A percentile compares a stretch with the other conserved stretches of the same genome.
phyloP scores from a whole-genome alignment of 106 monocot genomes.

The Dioscorea dumetorum region DNA sequence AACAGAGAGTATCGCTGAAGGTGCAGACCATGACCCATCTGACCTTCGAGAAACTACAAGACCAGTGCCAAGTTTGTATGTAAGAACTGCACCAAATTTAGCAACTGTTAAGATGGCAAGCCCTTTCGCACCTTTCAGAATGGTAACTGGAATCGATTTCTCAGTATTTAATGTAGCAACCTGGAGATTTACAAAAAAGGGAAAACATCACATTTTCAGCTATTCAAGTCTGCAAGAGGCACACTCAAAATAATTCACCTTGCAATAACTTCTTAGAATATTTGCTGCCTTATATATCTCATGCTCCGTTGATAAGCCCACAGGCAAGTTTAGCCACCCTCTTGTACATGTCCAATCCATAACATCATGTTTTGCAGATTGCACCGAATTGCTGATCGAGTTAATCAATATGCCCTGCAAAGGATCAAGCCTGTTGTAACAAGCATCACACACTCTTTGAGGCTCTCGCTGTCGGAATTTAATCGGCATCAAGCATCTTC shows the following conservation, averaged over 20 bases:
- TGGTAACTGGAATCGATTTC: slow-evolving; percentile 70
- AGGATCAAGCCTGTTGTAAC: slow-evolving; percentile 82
- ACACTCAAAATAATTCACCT: slow-evolving; percentile 32
- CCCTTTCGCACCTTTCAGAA: slow-evolving; percentile 75
- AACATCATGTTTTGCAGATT: slow-evolving; percentile 90
- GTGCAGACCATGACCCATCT: slow-evolving; percentile 93
- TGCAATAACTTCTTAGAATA: slow-evolving; percentile 58
- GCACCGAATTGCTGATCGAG: slow-evolving; percentile 68
- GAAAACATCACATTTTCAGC: no score
- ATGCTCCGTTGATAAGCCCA: slow-evolving; percentile 86
- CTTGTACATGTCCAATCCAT: slow-evolving; percentile 84
- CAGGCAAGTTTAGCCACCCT: slow-evolving; percentile 87
- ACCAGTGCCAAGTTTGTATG: slow-evolving; percentile 91
- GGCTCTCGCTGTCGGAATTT: slow-evolving; percentile 71
- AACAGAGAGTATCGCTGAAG: slow-evolving; percentile 77
- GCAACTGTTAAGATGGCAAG: slow-evolving; percentile 88
- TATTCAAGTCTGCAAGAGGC: neutral
- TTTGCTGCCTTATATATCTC: slow-evolving; percentile 93
- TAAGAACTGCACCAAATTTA: slow-evolving; percentile 74
- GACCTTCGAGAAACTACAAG: slow-evolving; percentile 69
- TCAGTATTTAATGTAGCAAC: slow-evolving; percentile 74
- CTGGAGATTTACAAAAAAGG: slow-evolving; percentile 23
- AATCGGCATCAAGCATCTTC: slow-evolving; percentile 66
- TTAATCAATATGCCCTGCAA: slow-evolving; percentile 63
- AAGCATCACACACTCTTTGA: slow-evolving; percentile 83